Conservation (phyloP, 345 rosid species). For the Boechera retrofracta region DNA sequence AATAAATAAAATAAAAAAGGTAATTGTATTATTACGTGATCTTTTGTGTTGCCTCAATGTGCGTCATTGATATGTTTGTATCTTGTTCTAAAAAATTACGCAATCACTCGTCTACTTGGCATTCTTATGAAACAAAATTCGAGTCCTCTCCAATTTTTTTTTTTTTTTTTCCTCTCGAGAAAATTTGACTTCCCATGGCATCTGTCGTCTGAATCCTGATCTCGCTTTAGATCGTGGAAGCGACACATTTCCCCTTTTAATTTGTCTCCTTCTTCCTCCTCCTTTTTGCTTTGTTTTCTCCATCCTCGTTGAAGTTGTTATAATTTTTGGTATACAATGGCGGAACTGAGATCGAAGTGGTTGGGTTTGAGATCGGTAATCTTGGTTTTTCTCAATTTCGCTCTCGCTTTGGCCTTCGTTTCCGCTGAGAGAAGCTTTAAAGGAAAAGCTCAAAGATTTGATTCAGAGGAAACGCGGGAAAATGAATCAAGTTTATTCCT, state of each 20-base stretch:
- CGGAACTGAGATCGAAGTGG: conserved; percentile 51
- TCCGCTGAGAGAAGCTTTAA: conserved; percentile 62
- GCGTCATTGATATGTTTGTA: no score
- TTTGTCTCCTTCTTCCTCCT: background rate
- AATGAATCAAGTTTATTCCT: conserved; percentile 41
- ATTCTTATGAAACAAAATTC: background rate
- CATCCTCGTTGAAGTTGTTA: background rate
- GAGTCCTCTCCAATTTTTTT: background rate
- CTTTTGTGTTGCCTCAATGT: no score
- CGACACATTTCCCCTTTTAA: background rate
- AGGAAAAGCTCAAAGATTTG: conserved; percentile 30
- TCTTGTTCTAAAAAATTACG: background rate
- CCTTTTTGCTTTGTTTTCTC: background rate
- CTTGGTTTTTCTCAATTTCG: conserved; percentile 43
- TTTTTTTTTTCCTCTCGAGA: background rate
- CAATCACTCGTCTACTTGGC: background rate
- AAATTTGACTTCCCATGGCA: background rate
- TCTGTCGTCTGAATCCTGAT: conserved; percentile 5
- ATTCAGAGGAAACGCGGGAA: conserved; percentile 32
- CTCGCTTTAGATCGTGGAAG: conserved; percentile 5
- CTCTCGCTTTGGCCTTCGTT: conserved; percentile 55
- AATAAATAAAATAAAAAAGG: no score
- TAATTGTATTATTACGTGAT: no score
- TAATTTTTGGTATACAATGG: conserved; percentile 25
- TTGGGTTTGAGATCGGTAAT: conserved; percentile 47